A percentile compares a stretch with the other conserved stretches of the same genome.
phyloP scores from a whole-genome alignment of 805 yeast genomes.

The Candida easanensis region DNA sequence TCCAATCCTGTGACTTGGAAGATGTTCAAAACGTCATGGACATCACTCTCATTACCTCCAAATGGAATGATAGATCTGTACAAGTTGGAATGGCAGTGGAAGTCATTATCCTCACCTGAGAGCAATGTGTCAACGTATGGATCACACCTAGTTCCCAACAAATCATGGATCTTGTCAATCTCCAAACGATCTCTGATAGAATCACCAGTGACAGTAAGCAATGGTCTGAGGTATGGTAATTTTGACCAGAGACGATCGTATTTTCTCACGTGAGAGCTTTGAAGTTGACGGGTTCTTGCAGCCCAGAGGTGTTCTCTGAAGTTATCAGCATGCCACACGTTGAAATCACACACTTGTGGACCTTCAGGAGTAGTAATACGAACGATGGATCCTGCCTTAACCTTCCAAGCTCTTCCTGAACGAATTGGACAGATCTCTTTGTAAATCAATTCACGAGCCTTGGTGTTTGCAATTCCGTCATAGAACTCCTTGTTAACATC shows the following conservation, averaged over 20 bases:
- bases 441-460: constrained; percentile 40
- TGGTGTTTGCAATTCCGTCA: constrained; percentile 38
- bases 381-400: constrained; percentile 58
- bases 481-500: constrained; percentile 50
- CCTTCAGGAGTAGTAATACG: constrained; percentile 64
- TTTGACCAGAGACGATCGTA: constrained; percentile 65
- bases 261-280: constrained; percentile 58
- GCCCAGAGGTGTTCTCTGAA: constrained; percentile 71
- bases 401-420: constrained; percentile 59
- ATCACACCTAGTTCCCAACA: constrained; percentile 67
- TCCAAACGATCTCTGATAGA: constrained; percentile 56
- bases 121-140: constrained; percentile 64
- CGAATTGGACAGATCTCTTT: constrained; percentile 48
- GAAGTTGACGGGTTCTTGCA: constrained; percentile 63
- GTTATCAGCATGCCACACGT: constrained; percentile 59
- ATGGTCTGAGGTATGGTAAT: constrained; percentile 61
- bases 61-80: constrained; percentile 55
- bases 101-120: constrained; percentile 63
- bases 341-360: constrained; percentile 69
- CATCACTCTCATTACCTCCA: constrained; percentile 63
- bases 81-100: constrained; percentile 66
- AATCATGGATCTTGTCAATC: constrained; percentile 63
- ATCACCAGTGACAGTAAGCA: constrained; percentile 62
- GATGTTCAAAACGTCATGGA: constrained; percentile 67
- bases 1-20: constrained; percentile 69